Evolutionary conservation across 768 basidiomycete species (phyloP), one percentile per base, ranked within the genome.

Genomic region (Mrakia blollopis): DNA sequence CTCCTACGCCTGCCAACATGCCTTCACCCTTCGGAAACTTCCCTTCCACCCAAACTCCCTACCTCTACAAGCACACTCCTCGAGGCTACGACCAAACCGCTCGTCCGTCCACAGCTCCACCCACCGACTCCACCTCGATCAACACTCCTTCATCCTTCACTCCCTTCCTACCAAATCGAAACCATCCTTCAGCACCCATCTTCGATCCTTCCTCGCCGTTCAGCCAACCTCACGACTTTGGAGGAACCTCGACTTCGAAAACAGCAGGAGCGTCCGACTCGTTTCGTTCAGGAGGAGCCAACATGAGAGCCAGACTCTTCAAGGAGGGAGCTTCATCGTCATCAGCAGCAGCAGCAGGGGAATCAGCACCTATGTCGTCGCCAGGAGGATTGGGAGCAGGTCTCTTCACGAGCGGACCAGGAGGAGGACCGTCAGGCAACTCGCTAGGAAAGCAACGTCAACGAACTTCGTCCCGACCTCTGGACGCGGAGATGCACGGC

Each of bases 201-300:
- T 73, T 73, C 39, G 72, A 73, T 16, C 72, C 72, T 11, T 60
- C 60, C 72, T 73, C 72, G 14, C 72, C 72, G 3, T 73, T 73
- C 72, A 73, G 72, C 32, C 72, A 73, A 44, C 39, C 72, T 37
- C 72, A 39, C 72, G n/a, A 47, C 54, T 60, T 28, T 21, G 72
- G 61, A 63, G 57, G 41, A 62, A 30, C 61, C 28, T 63, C 62
- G 61, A 28, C 18, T 9, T 63, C 62, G 10, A 37, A 30, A 63
- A 8, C 62, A 21, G 32, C 10, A 32, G 32, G 32, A 63, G 32
- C 62, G 5, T 37, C 28, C 62, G 62, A 63, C 30, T 21, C 30
- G 10, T 63, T 63, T 30, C 62, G 62, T 14, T 63, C 62, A 21
- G 62, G 62, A 63, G 62, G 30, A 30, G 62, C 62, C 30, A 63